Evolutionary conservation across 805 yeast genomes (phyloP), one percentile per base, ranked within the genome.

Genomic region (Candida ulmi): DNA sequence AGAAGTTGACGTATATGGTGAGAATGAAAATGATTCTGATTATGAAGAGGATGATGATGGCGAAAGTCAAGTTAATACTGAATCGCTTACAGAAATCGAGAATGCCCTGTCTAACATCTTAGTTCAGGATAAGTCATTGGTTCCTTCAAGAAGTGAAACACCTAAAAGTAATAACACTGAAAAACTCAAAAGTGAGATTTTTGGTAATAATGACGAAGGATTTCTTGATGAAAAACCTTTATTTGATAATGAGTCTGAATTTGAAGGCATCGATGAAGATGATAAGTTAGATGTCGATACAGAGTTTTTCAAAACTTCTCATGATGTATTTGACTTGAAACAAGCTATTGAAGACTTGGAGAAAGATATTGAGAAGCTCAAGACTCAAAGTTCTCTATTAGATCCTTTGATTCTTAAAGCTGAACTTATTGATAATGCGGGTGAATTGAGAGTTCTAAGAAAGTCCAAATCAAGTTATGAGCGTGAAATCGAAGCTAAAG

Each of bases 391-490:
- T 30, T 66, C 68, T 5, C 75, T 90, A 18, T 60, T 91, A 30
- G 76, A 72, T 12, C 82, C 91, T 5, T 65, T 91, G 34, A 58
- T 87, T 30, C 66, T 71, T 33, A 91, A 91, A 54, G 96, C 97
- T 0, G 95, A 87, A 51, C 63, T 91, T 25, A 87, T 95, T 0
- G 84, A 87, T 56, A 85, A 85, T 55, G 61, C 73, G 6, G 70
- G 78, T 5, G 93, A 88, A 53, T 62, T 84, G 36, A 73, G 80
- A 41, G 71, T 88, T 34, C 61, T 91, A 46, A 67, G 65, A 36
- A 83, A 81, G 51, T 88, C 96, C 0, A 74, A 76, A 35, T 48
- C 71, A 13, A 77, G 87, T 41, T 68, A 88, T 41, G 75, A 74
- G 27, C 68, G 83, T 43, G 97, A 90, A 52, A 70, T 88, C n/a